Evolutionary conservation across 768 basidiomycete genomes (phyloP).

Genomic region (Strobilomyces dryophilus): DNA sequence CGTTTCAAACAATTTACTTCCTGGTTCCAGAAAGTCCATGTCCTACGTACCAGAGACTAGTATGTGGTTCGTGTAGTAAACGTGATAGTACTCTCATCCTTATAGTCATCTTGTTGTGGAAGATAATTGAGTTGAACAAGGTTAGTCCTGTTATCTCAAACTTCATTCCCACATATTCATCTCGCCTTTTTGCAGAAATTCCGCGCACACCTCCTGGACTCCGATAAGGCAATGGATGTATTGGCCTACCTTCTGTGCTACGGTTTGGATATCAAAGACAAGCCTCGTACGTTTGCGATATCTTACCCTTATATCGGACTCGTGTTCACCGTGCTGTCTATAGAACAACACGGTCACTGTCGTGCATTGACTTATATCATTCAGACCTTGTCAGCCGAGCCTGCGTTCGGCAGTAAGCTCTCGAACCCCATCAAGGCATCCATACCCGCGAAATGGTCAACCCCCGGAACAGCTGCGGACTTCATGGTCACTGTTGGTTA

Average conservation of each 20-base stretch:
- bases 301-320: neutral
- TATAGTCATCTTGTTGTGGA: slow-evolving; percentile 81
- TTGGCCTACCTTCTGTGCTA: slow-evolving; percentile 77
- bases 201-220: slow-evolving; percentile 73
- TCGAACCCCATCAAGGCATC: slow-evolving; percentile 58
- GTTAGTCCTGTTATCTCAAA: slow-evolving; percentile 36
- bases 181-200: slow-evolving; percentile 68
- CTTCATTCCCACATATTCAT: slow-evolving; percentile 1
- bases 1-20: slow-evolving; percentile 68
- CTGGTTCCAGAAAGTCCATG: slow-evolving; percentile 79
- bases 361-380: slow-evolving; percentile 88
- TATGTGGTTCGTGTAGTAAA: slow-evolving; percentile 35
- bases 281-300: slow-evolving; percentile 60
- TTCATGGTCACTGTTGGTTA: slow-evolving; percentile 78
- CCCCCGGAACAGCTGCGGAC: slow-evolving; percentile 72
- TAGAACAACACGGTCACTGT: slow-evolving; percentile 89
- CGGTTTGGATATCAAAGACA: slow-evolving; percentile 87
- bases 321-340: slow-evolving; percentile 7
- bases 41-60: slow-evolving; percentile 81
- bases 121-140: slow-evolving; percentile 90
- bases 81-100: slow-evolving; percentile 5
- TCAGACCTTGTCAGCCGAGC: slow-evolving; percentile 86
- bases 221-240: slow-evolving; percentile 73
- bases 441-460: slow-evolving; percentile 74
- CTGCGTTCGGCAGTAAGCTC: slow-evolving; percentile 68